Conservation (phyloP, 345 rosid species). For the Populus davidiana region DNA sequence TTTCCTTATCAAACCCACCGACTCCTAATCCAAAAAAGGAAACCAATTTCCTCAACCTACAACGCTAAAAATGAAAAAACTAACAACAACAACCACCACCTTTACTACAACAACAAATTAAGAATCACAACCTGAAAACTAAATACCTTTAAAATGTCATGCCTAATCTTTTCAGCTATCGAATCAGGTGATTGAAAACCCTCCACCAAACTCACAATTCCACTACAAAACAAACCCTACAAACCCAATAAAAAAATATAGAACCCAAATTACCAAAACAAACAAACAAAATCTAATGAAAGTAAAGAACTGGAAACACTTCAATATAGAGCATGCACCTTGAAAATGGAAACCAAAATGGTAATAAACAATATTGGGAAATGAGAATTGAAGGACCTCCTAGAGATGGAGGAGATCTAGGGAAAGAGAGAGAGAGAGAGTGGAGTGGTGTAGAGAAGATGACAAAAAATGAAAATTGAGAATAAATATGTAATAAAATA, state of each 20-base stretch:
- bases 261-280: background rate
- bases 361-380: background rate
- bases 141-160: background rate
- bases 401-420: conserved; percentile 34
- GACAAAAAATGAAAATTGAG: conserved; percentile 4
- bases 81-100: background rate
- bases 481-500: background rate
- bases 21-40: background rate
- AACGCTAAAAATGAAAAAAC: background rate
- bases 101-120: background rate
- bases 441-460: conserved; percentile 5
- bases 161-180: background rate
- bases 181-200: conserved; percentile 4
- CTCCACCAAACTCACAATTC: background rate
- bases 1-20: conserved; percentile 4
- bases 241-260: background rate
- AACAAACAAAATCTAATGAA: background rate
- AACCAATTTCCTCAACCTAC: background rate
- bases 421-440: conserved; percentile 30
- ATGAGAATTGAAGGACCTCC: background rate
- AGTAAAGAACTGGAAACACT: background rate
- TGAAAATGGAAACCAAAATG: background rate
- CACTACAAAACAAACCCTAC: conserved; percentile 9
- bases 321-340: conserved; percentile 31
- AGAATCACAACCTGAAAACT: background rate